These are phyloP conservation scores for Crithidia acanthocephali DNA, from an alignment of 208 protist species.

Conservation along the genomic window DNA sequence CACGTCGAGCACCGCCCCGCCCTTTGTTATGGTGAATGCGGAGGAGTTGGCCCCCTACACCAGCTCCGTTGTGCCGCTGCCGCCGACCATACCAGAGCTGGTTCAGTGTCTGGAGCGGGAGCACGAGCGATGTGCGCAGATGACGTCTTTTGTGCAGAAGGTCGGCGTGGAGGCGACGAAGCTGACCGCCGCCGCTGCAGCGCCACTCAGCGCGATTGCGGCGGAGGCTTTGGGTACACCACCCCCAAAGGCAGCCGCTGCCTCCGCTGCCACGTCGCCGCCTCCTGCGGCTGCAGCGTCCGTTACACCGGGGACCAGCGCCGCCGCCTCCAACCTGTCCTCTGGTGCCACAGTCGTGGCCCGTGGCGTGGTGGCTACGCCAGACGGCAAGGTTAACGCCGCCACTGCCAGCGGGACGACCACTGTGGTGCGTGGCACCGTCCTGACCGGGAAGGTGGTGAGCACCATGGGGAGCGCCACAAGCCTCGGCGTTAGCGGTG, in stretches of 20 bases:
- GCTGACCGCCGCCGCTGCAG: slow-evolving; percentile 16
- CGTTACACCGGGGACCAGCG: too few species aligned
- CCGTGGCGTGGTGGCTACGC: slow-evolving; percentile 6
- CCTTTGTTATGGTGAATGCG: slow-evolving; percentile 15
- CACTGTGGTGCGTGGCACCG: slow-evolving; percentile 16
- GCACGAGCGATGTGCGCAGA: slow-evolving; percentile 35
- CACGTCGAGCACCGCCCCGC: slow-evolving; percentile 1
- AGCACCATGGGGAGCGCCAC: not conserved
- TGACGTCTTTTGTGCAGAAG: slow-evolving; percentile 36
- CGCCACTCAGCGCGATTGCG: slow-evolving; percentile 3
- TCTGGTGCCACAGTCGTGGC: not conserved
- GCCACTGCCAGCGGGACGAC: not conserved
- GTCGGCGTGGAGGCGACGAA: slow-evolving; percentile 45
- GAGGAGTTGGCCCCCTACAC: slow-evolving; percentile 22
- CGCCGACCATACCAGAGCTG: slow-evolving; percentile 56
- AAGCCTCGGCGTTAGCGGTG: too few species aligned
- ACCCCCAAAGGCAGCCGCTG: not conserved
- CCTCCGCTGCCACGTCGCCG: not conserved
- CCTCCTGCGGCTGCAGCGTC: not conserved
- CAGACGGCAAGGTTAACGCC: not conserved
- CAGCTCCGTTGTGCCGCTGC: slow-evolving; percentile 38
- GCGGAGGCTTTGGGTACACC: slow-evolving; percentile 6
- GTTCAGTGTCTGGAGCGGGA: slow-evolving; percentile 40
- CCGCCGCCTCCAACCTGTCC: not conserved
- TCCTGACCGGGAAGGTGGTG: slow-evolving; percentile 27